Conservation (phyloP, 495 filamentous ascomycete genomes). For the Hyaloscypha bicolor region DNA sequence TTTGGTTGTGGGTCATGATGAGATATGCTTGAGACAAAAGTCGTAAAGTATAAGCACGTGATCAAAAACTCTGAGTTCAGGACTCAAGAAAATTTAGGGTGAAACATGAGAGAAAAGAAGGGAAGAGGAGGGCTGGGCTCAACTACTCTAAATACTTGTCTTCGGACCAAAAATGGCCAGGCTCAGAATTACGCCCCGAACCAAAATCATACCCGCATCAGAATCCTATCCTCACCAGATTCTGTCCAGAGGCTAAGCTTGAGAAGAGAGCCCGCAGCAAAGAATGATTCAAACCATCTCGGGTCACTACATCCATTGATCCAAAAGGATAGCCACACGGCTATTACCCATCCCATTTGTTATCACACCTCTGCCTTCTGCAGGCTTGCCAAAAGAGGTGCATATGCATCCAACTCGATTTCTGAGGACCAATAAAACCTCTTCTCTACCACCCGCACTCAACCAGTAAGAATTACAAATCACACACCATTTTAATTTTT, state of each 20-base stretch:
- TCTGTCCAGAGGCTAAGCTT: conserved; percentile 8
- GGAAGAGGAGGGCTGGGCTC: neutral
- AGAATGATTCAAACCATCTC: no score
- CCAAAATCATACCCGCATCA: neutral
- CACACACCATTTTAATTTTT: no score
- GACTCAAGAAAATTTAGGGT: neutral
- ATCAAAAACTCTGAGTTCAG: conserved; percentile 3
- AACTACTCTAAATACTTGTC: neutral
- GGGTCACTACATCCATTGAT: no score
- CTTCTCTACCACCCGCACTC: no score
- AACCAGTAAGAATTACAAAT: no score
- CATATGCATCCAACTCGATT: no score
- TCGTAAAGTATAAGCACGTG: conserved; percentile 2
- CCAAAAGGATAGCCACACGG: no score
- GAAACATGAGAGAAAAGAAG: conserved; percentile 9
- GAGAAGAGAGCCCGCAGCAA: no score
- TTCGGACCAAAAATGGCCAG: conserved; percentile 8
- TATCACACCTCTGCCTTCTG: no score
- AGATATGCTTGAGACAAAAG: conserved; percentile 7
- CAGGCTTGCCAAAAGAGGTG: no score
- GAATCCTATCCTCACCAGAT: conserved; percentile 2
- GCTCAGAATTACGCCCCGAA: neutral
- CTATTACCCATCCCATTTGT: no score
- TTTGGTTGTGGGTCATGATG: conserved; percentile 9
- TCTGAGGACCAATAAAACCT: no score